Evolutionary conservation across 2,329 filamentous ascomycete species (phyloP).

Genomic region (Ophiocordyceps robertsii): DNA sequence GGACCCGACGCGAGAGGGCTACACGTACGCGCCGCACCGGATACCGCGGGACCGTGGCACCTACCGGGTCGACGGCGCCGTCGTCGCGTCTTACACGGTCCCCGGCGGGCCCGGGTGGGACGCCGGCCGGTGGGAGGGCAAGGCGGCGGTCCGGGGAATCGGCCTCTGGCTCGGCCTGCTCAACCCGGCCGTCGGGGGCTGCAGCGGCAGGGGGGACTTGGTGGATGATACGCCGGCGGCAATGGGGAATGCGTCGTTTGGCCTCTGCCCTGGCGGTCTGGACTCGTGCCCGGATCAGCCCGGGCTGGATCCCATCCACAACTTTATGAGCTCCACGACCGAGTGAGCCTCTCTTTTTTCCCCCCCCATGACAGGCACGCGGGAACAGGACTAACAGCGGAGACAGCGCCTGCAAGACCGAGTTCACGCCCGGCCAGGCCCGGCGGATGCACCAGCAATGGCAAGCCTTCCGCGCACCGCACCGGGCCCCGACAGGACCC

Average conservation of each 20-base stretch:
- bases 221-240: not conserved
- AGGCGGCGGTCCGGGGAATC: not conserved
- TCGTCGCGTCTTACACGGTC: not conserved
- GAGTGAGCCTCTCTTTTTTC: no score
- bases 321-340: slow-evolving; percentile 27
- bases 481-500: not conserved
- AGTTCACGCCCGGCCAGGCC: slow-evolving; percentile 7
- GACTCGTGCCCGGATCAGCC: slow-evolving; percentile 8
- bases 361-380: no score
- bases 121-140: not conserved
- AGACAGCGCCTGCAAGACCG: slow-evolving; percentile 5
- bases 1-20: not conserved
- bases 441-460: slow-evolving; percentile 5
- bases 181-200: not conserved
- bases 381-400: slow-evolving; percentile 6
- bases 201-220: not conserved
- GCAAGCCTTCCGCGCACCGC: slow-evolving; percentile 1
- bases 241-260: not conserved
- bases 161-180: not conserved
- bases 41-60: not conserved
- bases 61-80: not conserved
- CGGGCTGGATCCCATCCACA: slow-evolving; percentile 22
- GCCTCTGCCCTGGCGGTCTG: not conserved
- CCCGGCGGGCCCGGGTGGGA: not conserved
- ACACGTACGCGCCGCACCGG: not conserved